Base-by-base conservation (phyloP, 805 yeast species). In the Pichia pseudocactophila region DNA sequence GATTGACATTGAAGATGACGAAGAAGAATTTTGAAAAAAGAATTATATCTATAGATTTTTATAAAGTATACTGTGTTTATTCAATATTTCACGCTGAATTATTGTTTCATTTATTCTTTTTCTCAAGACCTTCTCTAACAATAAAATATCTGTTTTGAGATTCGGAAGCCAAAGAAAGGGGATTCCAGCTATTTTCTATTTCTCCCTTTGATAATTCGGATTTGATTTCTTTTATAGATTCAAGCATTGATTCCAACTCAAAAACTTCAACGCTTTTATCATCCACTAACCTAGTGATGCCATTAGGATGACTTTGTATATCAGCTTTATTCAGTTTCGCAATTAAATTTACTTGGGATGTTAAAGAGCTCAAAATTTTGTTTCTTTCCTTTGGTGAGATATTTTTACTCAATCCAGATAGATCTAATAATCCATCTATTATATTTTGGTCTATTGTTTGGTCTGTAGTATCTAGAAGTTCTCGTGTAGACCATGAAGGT, bases 1-100 rank as follows among this genome's bases (percentile, higher is more conserved):
- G 60, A 65, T 81, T 46, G 76, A 73, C 20, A 57, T 82, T 44
- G 83, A 80, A 32, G 82, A 75, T 19, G 83, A 50, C 2, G 47
- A 40, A 10, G 43, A 41, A 16, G 25, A 22, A 5, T 22, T 22
- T 22, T 22, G 8, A 22, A 8, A 6, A 22, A 6, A 8, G 25
- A 6, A 22, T 22, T 22, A 22, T 22, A 22, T 22, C 25, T 22
- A 22, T 22, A 22, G 25, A 15, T 39, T 35, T 17, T n/a, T 25
- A 31, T n/a, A 18, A 13, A 19, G 15, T 16, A 15, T 15, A 28
- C 30, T 3, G 6, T 4, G 34, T 18, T 10, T 26, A 26, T 9
- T 26, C 28, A 26, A n/a, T n/a, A n/a, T n/a, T n/a, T 13, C 33
- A 17, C 16, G 16, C 18, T 11, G 5, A 20, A 28, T 20, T 27